Percentiles rank a stretch among this genome's conserved stretches.
These are phyloP conservation scores for Orbilia oligospora DNA, from an alignment of 2,329 filamentous ascomycete genomes.

Conservation along the genomic window DNA sequence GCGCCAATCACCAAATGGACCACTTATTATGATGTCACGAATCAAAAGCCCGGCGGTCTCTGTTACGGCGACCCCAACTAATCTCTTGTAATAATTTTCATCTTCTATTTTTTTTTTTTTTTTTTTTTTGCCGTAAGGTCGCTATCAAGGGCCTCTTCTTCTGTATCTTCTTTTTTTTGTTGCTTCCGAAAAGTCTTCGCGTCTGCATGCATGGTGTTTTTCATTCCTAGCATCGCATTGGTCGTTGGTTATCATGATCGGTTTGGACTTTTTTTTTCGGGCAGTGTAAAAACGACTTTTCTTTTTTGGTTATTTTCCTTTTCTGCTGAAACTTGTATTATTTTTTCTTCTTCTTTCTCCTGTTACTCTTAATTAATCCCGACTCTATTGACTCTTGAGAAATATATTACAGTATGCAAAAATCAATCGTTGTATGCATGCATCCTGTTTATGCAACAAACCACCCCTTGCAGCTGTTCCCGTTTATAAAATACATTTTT, in stretches of 20 bases:
- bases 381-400: neutral
- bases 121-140: neutral
- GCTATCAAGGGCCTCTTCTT: neutral
- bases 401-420: neutral
- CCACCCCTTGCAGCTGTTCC: neutral
- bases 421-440: neutral
- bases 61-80: slow-evolving; percentile 36
- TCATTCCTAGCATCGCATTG: neutral
- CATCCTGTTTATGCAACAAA: neutral
- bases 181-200: neutral
- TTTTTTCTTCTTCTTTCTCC: neutral
- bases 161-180: neutral
- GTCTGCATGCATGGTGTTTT: neutral
- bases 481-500: neutral
- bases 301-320: no score
- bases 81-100: slow-evolving; percentile 4
- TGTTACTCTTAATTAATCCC: neutral
- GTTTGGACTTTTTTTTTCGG: neutral
- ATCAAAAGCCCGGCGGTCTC: slow-evolving; percentile 51
- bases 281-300: neutral
- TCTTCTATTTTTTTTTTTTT: neutral
- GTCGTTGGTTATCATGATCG: neutral
- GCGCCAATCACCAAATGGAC: slow-evolving; percentile 37
- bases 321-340: neutral
- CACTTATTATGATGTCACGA: slow-evolving; percentile 53